Conservation (phyloP, 306 rosid species). For the Quercus engelmannii region DNA sequence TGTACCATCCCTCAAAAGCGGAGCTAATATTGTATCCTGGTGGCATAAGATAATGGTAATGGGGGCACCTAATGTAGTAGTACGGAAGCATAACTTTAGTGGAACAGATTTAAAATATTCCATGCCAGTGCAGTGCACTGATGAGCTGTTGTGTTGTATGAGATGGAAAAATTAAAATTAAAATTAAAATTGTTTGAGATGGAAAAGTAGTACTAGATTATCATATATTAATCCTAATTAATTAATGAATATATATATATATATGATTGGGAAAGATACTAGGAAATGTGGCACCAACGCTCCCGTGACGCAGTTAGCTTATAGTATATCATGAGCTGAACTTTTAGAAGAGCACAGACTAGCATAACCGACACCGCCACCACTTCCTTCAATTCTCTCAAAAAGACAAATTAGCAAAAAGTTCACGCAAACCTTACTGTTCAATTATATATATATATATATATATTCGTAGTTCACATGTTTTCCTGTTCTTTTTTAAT, state of each 20-base stretch:
- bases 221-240: no score
- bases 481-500: neutral
- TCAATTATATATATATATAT: neutral
- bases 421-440: neutral
- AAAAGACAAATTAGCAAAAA: neutral
- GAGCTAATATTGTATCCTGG: no score
- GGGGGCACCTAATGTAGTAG: neutral
- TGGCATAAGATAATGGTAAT: no score
- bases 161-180: no score
- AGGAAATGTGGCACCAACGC: conserved; percentile 24
- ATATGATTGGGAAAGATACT: neutral
- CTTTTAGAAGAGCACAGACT: neutral
- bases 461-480: neutral
- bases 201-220: no score
- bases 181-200: no score
- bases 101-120: neutral
- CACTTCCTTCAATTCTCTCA: neutral
- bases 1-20: neutral
- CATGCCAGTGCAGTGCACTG: neutral
- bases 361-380: conserved; percentile 39
- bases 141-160: conserved; percentile 22
- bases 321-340: conserved; percentile 4
- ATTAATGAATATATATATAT: no score
- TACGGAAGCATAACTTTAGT: neutral
- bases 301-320: conserved; percentile 18